Conservation (phyloP, 371 early-diverging fungal genomes). For the Coemansia sp. region DNA sequence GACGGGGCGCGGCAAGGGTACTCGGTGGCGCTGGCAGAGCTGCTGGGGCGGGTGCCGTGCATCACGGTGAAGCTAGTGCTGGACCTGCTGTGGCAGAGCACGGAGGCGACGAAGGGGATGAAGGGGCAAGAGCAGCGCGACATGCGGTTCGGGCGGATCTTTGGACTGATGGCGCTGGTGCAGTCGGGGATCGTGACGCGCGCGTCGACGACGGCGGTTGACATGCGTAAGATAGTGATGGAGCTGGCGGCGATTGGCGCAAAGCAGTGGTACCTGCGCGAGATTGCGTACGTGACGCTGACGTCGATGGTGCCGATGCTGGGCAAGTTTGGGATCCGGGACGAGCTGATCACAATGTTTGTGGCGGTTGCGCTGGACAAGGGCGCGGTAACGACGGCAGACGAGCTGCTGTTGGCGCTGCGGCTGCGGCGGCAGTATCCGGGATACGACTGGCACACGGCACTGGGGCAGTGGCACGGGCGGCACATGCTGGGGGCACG, state of each 20-base stretch:
- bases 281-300: conserved; percentile 72
- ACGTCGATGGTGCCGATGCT: conserved; percentile 43
- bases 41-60: conserved; percentile 53
- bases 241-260: conserved; percentile 64
- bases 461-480: conserved; percentile 53
- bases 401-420: conserved; percentile 46
- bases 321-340: conserved; percentile 10
- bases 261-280: conserved; percentile 74
- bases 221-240: conserved; percentile 65
- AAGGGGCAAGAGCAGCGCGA: conserved; percentile 79
- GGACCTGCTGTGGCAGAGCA: conserved; percentile 66
- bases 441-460: conserved; percentile 45
- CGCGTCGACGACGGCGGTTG: conserved; percentile 59
- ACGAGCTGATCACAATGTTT: conserved; percentile 38
- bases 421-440: conserved; percentile 41
- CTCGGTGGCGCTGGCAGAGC: conserved; percentile 87
- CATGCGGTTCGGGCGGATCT: conserved; percentile 85
- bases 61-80: conserved; percentile 63
- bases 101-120: conserved; percentile 32
- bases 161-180: conserved; percentile 80
- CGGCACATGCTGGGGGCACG: conserved; percentile 35
- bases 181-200: conserved; percentile 78
- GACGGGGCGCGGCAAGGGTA: conserved; percentile 94
- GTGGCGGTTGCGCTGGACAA: conserved; percentile 45
- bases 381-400: conserved; percentile 41